phyloP scores from a whole-genome alignment of 768 basidiomycete genomes.

The Rubroboletus satanas region DNA sequence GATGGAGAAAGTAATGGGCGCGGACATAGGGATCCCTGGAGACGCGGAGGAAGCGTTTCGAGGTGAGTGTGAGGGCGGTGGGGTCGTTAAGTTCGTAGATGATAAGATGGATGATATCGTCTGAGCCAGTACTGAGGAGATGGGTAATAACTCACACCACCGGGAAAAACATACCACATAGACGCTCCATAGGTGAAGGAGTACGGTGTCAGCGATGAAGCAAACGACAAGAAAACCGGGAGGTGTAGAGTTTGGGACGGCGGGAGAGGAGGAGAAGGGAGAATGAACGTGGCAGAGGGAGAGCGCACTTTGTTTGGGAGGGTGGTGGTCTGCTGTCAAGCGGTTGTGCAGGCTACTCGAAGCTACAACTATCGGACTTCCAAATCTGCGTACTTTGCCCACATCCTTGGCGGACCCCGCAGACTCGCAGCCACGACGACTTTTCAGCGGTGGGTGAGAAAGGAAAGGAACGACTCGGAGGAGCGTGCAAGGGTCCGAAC shows the following conservation, averaged over 20 bases:
- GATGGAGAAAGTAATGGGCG: constrained; percentile 72
- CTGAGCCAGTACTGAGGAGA: constrained; percentile 25
- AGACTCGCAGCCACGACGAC: constrained; percentile 24
- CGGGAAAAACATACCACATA: constrained; percentile 53
- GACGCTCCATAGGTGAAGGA: constrained; percentile 49
- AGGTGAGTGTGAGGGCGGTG: constrained; percentile 51
- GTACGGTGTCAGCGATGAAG: neutral
- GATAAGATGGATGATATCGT: constrained; percentile 69
- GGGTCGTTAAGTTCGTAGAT: constrained; percentile 72
- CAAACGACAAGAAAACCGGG: constrained; percentile 2
- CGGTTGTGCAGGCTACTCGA: constrained; percentile 28
- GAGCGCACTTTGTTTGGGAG: constrained; percentile 30
- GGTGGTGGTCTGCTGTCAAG: constrained; percentile 35
- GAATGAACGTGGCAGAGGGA: constrained; percentile 1
- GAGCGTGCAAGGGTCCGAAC: neutral
- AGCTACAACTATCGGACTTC: constrained; percentile 35
- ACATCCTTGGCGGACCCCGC: constrained; percentile 29
- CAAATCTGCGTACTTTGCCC: constrained; percentile 29
- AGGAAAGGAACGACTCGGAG: neutral
- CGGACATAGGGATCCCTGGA: constrained; percentile 72
- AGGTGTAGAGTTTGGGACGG: neutral
- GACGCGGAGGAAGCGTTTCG: constrained; percentile 56
- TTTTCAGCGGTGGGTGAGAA: neutral
- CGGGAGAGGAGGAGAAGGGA: neutral
- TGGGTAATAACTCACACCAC: constrained; percentile 2